Evolutionary conservation across 352 stramenopile genomes (phyloP), one percentile per base, ranked within the genome.

Genomic region (Pythium vanterpoolii): DNA sequence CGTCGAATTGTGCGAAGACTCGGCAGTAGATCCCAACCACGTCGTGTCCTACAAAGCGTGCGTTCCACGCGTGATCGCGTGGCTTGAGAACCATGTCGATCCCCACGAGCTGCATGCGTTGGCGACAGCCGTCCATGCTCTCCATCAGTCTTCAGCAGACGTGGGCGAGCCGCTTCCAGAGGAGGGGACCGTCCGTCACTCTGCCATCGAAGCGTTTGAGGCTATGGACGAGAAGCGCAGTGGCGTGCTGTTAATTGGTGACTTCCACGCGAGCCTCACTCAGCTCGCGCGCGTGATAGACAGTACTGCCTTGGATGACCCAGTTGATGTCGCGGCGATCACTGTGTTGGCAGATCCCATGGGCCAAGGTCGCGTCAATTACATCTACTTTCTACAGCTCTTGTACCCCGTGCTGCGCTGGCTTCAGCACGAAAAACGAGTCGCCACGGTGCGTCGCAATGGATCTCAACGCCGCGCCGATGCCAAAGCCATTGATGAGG

Each of bases 361-460:
- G n/a, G 65, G 69, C 13, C 73, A 65, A 10, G 77, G 77, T 10
- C 76, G 80, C 40, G 80, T 88, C 38, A 86, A 86, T 64, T 87
- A 85, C 42, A 58, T 67, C 27, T 68, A 64, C 54, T 87, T 87
- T 31, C 67, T 85, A 45, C 76, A 88, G 46, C 59, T 82, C 5
- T 50, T 85, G 51, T 76, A 76, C 34, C 77, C 77, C 7, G 43
- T 82, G 19, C 42, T 83, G 11, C 58, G 73, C 5, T 66, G 65
- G 55, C 42, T 86, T 5, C 46, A 63, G 26, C 71, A 86, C 46
- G 65, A 72, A 6, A 38, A 61, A 21, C 46, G 53, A n/a, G 38
- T 64, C 9, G 11, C 10, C 14, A 28, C 27, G 7, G 14, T 1
- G 18, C 16, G 24, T 28, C 36, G 28, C 11, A 30, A 27, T 7